These are phyloP conservation scores for Aspergillus indologenus DNA, from an alignment of 495 filamentous ascomycete species.

Conservation along the genomic window DNA sequence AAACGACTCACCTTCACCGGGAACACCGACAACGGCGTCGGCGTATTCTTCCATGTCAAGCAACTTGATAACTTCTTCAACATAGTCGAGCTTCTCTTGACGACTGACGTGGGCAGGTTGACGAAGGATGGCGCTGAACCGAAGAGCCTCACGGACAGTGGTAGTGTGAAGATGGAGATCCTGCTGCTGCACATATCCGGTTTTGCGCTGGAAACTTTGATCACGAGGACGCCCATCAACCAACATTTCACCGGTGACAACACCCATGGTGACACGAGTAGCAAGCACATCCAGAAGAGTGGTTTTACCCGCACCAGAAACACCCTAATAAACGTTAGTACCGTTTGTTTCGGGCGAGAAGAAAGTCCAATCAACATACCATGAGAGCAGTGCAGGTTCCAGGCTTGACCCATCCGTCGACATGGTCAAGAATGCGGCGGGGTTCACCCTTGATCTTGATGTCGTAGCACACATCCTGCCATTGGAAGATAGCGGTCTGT, in stretches of 20 bases:
- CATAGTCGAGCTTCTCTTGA: constrained; percentile 81
- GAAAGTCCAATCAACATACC: constrained; percentile 18
- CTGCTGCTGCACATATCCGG: constrained; percentile 93
- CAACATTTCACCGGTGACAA: constrained; percentile 52
- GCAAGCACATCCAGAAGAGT: constrained; percentile 62
- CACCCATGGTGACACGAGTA: constrained; percentile 50
- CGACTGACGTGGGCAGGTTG: constrained; percentile 70
- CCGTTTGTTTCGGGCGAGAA: not conserved
- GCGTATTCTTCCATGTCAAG: constrained; percentile 70
- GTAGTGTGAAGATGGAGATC: constrained; percentile 85
- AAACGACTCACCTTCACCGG: constrained; percentile 41
- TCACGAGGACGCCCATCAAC: constrained; percentile 58
- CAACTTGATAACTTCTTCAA: constrained; percentile 91
- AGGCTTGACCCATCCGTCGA: constrained; percentile 65
- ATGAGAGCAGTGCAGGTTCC: constrained; percentile 66
- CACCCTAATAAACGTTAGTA: constrained; percentile 34
- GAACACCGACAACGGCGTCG: constrained; percentile 43
- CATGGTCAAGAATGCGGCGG: constrained; percentile 58
- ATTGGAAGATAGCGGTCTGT: constrained; percentile 69
- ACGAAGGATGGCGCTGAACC: constrained; percentile 80
- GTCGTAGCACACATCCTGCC: constrained; percentile 73
- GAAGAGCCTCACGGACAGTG: constrained; percentile 80
- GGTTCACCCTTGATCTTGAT: constrained; percentile 61
- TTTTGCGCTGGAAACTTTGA: constrained; percentile 85
- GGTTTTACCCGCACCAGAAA: constrained; percentile 66